Percentiles rank a stretch among this genome's conserved stretches.
Evolutionary conservation across 1,139 yeast genomes (phyloP).

Genomic region (Candida tunisiensis): DNA sequence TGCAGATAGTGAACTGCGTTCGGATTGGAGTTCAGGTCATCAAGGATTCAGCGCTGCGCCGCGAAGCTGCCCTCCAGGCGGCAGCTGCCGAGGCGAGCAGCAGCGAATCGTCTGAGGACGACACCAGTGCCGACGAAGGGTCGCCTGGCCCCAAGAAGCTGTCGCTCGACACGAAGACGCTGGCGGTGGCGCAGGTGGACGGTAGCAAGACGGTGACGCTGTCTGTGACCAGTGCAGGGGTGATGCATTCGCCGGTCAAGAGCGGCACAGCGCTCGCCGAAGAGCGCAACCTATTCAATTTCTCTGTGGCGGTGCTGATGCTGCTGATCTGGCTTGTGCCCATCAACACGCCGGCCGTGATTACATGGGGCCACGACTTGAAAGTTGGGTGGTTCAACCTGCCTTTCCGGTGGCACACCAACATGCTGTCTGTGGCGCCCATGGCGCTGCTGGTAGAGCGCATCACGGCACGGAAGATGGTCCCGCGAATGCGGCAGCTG

Average conservation of each 20-base stretch:
- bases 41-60: too few relatives aligned
- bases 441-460: slow-evolving; percentile 14
- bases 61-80: too few relatives aligned
- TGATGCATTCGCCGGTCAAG: background rate
- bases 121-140: too few relatives aligned
- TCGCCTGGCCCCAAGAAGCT: too few relatives aligned
- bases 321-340: slow-evolving; percentile 18
- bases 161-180: too few relatives aligned
- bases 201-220: too few relatives aligned
- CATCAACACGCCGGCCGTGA: slow-evolving; percentile 15
- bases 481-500: slow-evolving; percentile 11
- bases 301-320: slow-evolving; percentile 12
- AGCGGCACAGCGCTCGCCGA: background rate
- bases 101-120: too few relatives aligned
- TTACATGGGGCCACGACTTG: slow-evolving; percentile 19
- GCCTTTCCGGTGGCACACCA: slow-evolving; percentile 15
- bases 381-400: slow-evolving; percentile 13
- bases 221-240: too few relatives aligned
- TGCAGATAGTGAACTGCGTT: too few relatives aligned
- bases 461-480: slow-evolving; percentile 11
- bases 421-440: slow-evolving; percentile 16
- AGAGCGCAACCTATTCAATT: slow-evolving; percentile 8
- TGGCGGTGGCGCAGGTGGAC: too few relatives aligned
- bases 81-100: too few relatives aligned
- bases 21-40: too few relatives aligned